Evolutionary conservation across 1,284 basidiomycete species (phyloP).

Genomic region (Leccinum fallax): DNA sequence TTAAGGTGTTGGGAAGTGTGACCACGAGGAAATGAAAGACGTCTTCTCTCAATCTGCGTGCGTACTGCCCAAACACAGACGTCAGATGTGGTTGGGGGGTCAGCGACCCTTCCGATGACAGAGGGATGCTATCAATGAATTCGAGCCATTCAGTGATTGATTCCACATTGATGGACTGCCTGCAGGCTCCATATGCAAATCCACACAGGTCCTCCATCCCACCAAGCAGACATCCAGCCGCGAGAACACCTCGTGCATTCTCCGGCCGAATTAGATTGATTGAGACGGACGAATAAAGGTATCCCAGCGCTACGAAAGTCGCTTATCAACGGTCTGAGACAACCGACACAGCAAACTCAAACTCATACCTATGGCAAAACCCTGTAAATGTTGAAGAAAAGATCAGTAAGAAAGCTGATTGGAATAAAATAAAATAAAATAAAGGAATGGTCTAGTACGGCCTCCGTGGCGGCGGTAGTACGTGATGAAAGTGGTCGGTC

Average conservation of each 20-base stretch:
- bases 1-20: slow-evolving; percentile 66
- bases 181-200: slow-evolving; percentile 77
- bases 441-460: slow-evolving; percentile 14
- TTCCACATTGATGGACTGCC: slow-evolving; percentile 70
- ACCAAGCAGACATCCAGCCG: slow-evolving; percentile 79
- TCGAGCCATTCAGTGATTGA: slow-evolving; percentile 76
- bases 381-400: slow-evolving; percentile 43
- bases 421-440: neutral
- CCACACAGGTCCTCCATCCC: slow-evolving; percentile 82
- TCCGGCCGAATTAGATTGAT: slow-evolving; percentile 66
- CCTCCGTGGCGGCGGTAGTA: slow-evolving; percentile 20
- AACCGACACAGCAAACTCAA: slow-evolving; percentile 9
- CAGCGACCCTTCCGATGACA: slow-evolving; percentile 52
- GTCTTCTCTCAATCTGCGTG: slow-evolving; percentile 66
- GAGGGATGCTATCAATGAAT: slow-evolving; percentile 66
- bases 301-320: slow-evolving; percentile 61
- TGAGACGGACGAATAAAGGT: slow-evolving; percentile 75
- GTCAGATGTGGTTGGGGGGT: slow-evolving; percentile 55
- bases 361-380: slow-evolving; percentile 65
- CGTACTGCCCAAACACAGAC: slow-evolving; percentile 72
- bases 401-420: neutral
- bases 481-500: slow-evolving; percentile 19
- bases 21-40: slow-evolving; percentile 78
- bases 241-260: slow-evolving; percentile 82
- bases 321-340: slow-evolving; percentile 16